Base-by-base conservation (phyloP, 257 asterid species). In the Cynanchum wilfordii region DNA sequence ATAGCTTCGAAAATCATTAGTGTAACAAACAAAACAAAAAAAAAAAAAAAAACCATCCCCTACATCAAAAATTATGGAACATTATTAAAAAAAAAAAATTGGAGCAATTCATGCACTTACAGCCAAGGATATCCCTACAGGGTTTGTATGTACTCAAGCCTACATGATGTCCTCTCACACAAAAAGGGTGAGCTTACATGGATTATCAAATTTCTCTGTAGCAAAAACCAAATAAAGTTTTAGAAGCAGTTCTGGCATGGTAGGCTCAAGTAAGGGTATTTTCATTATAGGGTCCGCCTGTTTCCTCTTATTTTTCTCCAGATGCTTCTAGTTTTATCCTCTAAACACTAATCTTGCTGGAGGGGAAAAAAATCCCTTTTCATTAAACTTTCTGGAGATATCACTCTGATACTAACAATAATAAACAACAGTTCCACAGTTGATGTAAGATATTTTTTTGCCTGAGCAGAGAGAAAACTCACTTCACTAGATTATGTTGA, bases 91-190 rank as follows among this genome's bases (percentile, higher is more conserved):
- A n/a, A n/a, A 59, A 27, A 27, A 59, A 25, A 10, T 13, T 59
- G 0, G 42, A 29, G n/a, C 42, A 60, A 60, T 60, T 60, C 10
- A 60, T 60, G 45, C 22, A 30, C 67, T 62, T 30, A 52, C 44
- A 10, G 20, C 58, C 17, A 33, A 19, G 44, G 38, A 54, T 16
- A 56, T 51, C 40, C 65, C 69, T 55, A n/a, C 57, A 66, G 59
- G 59, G 68, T 17, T 54, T 51, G 49, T 29, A 17, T 66, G 78
- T 74, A 59, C 42, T 17, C 58, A 5, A 54, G 52, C 40, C 40
- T 52, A 27, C 78, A 66, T 52, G 15, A 38, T 51, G 66, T 36
- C 45, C 33, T 59, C 38, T 27, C 20, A 59, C 20, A 27, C n/a
- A 59, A 10, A 59, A 12, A 24, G 30, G 42, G 36, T 24, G 63